Percentiles rank a stretch among this genome's conserved stretches.
Evolutionary conservation across 495 filamentous ascomycete species (phyloP).

Genomic region (Penicillium paxilli): DNA sequence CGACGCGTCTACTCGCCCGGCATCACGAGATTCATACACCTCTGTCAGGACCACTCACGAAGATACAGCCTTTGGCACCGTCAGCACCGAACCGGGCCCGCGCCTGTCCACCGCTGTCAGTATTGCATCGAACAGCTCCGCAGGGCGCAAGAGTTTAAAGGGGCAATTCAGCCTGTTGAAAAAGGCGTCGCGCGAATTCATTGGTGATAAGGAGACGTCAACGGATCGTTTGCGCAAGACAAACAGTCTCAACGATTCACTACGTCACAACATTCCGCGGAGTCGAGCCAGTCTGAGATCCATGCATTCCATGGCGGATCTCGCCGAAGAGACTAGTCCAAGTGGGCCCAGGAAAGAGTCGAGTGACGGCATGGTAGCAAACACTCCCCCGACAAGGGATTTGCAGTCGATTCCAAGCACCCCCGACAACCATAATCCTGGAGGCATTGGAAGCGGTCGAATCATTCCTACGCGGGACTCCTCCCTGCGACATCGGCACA

Average conservation of each 20-base stretch:
- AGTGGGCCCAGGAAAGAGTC: constrained; percentile 21
- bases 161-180: constrained; percentile 33
- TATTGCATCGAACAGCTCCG: constrained; percentile 42
- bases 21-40: constrained; percentile 40
- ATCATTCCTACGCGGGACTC: constrained; percentile 68
- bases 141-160: constrained; percentile 38
- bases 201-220: constrained; percentile 33
- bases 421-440: constrained; percentile 33
- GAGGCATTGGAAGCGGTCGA: constrained; percentile 48
- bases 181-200: constrained; percentile 40
- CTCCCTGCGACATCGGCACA: constrained; percentile 57
- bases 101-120: constrained; percentile 40
- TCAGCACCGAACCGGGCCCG: constrained; percentile 42
- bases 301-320: constrained; percentile 46
- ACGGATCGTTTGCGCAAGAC: constrained; percentile 36
- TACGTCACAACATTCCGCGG: constrained; percentile 37
- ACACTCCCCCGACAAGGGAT: constrained; percentile 30
- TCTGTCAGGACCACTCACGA: constrained; percentile 36
- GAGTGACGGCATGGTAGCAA: constrained; percentile 16
- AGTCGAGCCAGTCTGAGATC: constrained; percentile 45
- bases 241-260: constrained; percentile 37
- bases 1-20: constrained; percentile 28
- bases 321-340: constrained; percentile 38
- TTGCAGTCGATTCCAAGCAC: constrained; percentile 25
- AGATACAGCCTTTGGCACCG: constrained; percentile 42